A percentile compares a stretch with the other conserved stretches of the same genome.
Evolutionary conservation across 2,329 filamentous ascomycete genomes (phyloP).

Genomic region (Waltergamsia citrina): DNA sequence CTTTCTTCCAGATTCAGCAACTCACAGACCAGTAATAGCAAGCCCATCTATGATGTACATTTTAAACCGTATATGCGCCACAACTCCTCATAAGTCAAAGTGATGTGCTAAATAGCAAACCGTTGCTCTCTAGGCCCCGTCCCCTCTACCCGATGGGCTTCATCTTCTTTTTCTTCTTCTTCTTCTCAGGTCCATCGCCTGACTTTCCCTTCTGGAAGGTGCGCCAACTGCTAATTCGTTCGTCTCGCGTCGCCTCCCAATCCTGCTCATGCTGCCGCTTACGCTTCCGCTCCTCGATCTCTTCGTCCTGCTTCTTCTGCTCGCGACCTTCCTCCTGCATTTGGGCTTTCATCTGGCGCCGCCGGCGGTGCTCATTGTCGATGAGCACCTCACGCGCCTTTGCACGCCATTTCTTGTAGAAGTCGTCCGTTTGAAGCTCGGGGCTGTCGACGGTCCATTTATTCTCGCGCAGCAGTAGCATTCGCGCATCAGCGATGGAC

Average conservation of each 20-base stretch:
- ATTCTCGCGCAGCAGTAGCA: constrained; percentile 87
- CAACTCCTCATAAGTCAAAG: background rate
- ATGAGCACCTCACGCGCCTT: constrained; percentile 86
- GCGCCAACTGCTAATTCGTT: constrained; percentile 89
- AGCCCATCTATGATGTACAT: too few species aligned
- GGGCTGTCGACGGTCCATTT: constrained; percentile 86
- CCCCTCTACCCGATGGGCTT: constrained; percentile 46
- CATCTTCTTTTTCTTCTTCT: constrained; percentile 64
- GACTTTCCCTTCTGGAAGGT: constrained; percentile 73
- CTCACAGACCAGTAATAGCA: background rate
- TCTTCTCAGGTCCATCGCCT: constrained; percentile 27
- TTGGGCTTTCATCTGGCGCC: constrained; percentile 82
- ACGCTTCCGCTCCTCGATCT: constrained; percentile 69
- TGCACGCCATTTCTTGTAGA: constrained; percentile 77
- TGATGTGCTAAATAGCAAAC: background rate
- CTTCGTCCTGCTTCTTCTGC: constrained; percentile 77
- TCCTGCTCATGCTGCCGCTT: constrained; percentile 89
- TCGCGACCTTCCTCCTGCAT: constrained; percentile 94
- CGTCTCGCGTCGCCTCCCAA: constrained; percentile 88
- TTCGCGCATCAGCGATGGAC: constrained; percentile 89
- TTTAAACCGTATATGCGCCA: constrained; percentile 1
- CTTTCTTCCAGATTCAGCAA: background rate
- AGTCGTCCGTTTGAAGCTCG: constrained; percentile 76
- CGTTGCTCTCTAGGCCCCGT: background rate
- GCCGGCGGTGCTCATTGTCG: constrained; percentile 79